Base-by-base conservation (phyloP, 441 rosid genomes). In the Adansonia madagascariensis region DNA sequence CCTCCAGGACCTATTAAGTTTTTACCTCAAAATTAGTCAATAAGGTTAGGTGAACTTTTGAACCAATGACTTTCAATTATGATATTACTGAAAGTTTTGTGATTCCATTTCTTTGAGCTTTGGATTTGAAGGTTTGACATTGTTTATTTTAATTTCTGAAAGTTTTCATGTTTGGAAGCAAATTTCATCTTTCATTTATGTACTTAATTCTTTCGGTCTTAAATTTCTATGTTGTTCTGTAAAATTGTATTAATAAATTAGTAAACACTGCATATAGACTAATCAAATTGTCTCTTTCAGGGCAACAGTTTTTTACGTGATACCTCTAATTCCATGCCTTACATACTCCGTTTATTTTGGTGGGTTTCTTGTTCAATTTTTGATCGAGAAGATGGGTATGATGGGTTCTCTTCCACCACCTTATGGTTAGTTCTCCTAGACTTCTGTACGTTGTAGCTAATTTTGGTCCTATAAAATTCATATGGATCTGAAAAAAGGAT, bases 311-410 rank as follows among this genome's bases (percentile, higher is more conserved):
- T 84, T 86, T 79, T 94, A 92, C 59, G 76, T 90, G 81, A 78
- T 92, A 83, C 88, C 94, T 87, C 83, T 91, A 53, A 77, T 88
- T 84, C 98, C 99, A 15, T 88, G 91, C 86, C 83, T 97, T 85
- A 14, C 87, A 55, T 93, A 91, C 81, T 70, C 89, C 1, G 85
- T 87, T 76, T 93, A 97, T 82, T 97, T 94, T 88, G 87, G 94
- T 73, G 99, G 97, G 70, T 85, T 93, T 80, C 91, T 96, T 79
- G 74, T 84, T 79, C 92, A 91, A 81, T 86, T 94, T 84, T 83
- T 96, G 82, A 87, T 93, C 71, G 98, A 97, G 95, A 97, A 92
- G 96, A 88, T 91, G 88, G 98, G 99, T 49, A 97, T 97, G 98
- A 91, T 97, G 94, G 98, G 99, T 73, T 80, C 91, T 78, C 53